Evolutionary conservation across 2,329 filamentous ascomycete genomes (phyloP).

Genomic region (Orbilia quercus): DNA sequence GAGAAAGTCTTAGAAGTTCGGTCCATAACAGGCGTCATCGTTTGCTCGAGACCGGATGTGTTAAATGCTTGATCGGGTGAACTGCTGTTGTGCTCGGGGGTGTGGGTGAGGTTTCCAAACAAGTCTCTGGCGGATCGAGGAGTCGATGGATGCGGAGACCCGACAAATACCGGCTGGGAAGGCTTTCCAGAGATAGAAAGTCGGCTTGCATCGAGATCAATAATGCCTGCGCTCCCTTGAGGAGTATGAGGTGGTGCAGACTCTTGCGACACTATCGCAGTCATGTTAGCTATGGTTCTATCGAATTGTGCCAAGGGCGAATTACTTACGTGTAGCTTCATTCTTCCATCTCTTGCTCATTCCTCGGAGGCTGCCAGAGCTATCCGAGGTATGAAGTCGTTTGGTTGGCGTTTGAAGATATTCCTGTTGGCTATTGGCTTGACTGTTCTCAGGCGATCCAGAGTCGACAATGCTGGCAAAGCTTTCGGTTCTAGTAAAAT

Average conservation of each 20-base stretch:
- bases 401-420: conserved; percentile 53
- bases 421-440: conserved; percentile 44
- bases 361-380: conserved; percentile 44
- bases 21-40: conserved; percentile 77
- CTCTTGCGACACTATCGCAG: conserved; percentile 50
- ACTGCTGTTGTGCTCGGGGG: conserved; percentile 56
- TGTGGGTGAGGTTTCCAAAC: conserved; percentile 44
- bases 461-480: conserved; percentile 55
- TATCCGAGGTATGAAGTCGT: conserved; percentile 47
- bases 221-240: conserved; percentile 69
- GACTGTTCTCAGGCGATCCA: conserved; percentile 44
- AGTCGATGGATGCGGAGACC: conserved; percentile 39
- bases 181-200: conserved; percentile 76
- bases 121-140: conserved; percentile 63
- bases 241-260: conserved; percentile 63
- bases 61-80: conserved; percentile 64
- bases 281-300: conserved; percentile 61
- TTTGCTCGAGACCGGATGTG: conserved; percentile 71
- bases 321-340: conserved; percentile 39
- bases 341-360: conserved; percentile 49
- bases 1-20: conserved; percentile 67
- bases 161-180: conserved; percentile 37
- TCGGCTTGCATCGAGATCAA: conserved; percentile 77
- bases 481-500: conserved; percentile 60
- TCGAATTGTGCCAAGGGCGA: not conserved